Base-by-base conservation (phyloP, 345 rosid species). In the Adansonia digitata region DNA sequence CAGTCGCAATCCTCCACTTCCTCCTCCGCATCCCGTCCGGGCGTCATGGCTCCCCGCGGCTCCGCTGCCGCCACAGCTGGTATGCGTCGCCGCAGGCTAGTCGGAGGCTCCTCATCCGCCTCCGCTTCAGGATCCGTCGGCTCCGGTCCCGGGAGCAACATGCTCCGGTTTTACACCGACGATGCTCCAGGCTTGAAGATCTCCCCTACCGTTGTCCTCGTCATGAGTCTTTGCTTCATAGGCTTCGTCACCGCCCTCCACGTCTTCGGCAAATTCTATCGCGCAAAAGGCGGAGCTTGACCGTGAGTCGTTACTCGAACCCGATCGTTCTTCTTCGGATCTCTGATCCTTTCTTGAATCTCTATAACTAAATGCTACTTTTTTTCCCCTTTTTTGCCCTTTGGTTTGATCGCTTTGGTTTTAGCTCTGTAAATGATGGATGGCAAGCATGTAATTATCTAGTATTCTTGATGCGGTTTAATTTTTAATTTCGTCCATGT, bases 161-260 rank as follows among this genome's bases (percentile, higher is more conserved):
- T 94, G 97, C 95, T 94, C 74, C 89, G 97, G 37, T 91, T 94
- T 89, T 93, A 93, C 90, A 93, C 97, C 7, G 98, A 91, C 59
- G 98, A 93, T 15, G 86, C 94, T 42, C 98, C 98, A 0, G 98
- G 98, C 0, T 81, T 93, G 74, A 93, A 90, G 92, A 93, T 93
- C 87, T 88, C 97, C 24, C 98, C 98, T 2, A 93, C 94, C 24
- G 90, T 90, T 26, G 98, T 93, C 51, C 94, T 93, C 70, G 89
- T 93, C 64, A 90, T 93, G 88, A 93, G 98, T 66, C 89, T 93
- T 79, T 91, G 97, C 87, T 94, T 94, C 93, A 94, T 94, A 81
- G 98, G 94, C 61, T 94, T 90, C 69, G 98, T 94, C 76, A 94
- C 97, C 73, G 94, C 92, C 71, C 98, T 94, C 77, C 97, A 94